phyloP scores from a whole-genome alignment of 306 rosid species.

The Rubus idaeus region DNA sequence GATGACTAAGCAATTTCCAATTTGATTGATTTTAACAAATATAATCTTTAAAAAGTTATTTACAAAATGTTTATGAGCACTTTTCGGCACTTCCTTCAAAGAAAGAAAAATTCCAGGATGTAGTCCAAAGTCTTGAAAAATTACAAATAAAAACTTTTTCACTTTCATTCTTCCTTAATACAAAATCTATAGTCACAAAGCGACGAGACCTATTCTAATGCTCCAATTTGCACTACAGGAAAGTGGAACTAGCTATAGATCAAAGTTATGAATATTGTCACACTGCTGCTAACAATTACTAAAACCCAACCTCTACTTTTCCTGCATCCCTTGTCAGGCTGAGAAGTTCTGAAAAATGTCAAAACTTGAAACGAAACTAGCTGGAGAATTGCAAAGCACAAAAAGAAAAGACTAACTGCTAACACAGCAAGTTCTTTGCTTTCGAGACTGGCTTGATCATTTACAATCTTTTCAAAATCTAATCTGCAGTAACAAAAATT shows the following conservation, averaged over 20 bases:
- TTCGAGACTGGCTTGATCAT: conserved; percentile 61
- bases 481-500: conserved; percentile 40
- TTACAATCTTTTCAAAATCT: conserved; percentile 49
- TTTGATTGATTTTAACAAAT: not conserved
- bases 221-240: not conserved
- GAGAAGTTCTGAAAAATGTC: conserved; percentile 37
- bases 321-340: conserved; percentile 35
- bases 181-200: not conserved
- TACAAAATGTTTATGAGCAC: not conserved
- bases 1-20: not conserved
- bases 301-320: conserved; percentile 65
- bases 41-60: not conserved
- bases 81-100: not conserved
- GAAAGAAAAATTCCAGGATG: not conserved
- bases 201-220: not conserved
- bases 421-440: conserved; percentile 68
- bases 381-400: conserved; percentile 59
- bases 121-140: not conserved
- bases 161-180: conserved; percentile 9
- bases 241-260: conserved; percentile 43
- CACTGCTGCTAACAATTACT: conserved; percentile 57
- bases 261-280: conserved; percentile 54
- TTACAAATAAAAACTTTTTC: not conserved
- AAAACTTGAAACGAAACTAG: conserved; percentile 43
- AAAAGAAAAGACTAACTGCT: conserved; percentile 58